A percentile compares a stretch with the other conserved stretches of the same genome.
phyloP scores from a whole-genome alignment of 352 stramenopile species.

The Phytophthora citrophthora region DNA sequence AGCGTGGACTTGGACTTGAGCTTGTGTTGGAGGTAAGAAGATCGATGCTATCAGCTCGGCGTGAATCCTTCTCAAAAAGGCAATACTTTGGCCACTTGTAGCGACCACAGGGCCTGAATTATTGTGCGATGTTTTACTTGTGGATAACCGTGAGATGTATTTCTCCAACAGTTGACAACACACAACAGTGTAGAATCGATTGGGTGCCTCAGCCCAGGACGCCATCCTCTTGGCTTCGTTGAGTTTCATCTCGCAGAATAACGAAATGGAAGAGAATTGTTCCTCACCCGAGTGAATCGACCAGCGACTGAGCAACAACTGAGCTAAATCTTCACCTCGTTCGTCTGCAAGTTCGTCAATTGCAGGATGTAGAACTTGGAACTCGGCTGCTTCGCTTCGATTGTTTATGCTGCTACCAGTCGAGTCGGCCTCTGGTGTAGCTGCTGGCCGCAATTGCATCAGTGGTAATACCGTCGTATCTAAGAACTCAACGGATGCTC shows the following conservation, averaged over 20 bases:
- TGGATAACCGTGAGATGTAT: slow-evolving; percentile 48
- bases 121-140: slow-evolving; percentile 14
- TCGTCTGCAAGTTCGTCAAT: slow-evolving; percentile 61
- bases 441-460: slow-evolving; percentile 40
- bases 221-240: slow-evolving; percentile 80
- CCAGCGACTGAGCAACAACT: slow-evolving; percentile 72
- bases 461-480: slow-evolving; percentile 43
- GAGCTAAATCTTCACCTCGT: slow-evolving; percentile 57
- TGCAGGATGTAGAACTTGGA: slow-evolving; percentile 62
- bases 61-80: slow-evolving; percentile 61
- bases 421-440: neutral
- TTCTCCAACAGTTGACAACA: slow-evolving; percentile 75
- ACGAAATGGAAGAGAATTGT: slow-evolving; percentile 63
- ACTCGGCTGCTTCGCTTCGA: slow-evolving; percentile 37
- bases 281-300: slow-evolving; percentile 62
- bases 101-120: slow-evolving; percentile 6
- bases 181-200: slow-evolving; percentile 76
- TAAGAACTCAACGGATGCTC: slow-evolving; percentile 38
- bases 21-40: slow-evolving; percentile 45
- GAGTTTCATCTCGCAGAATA: slow-evolving; percentile 85
- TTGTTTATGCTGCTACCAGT: slow-evolving; percentile 16
- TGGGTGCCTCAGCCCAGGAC: slow-evolving; percentile 72
- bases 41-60: slow-evolving; percentile 58
- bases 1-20: slow-evolving; percentile 23
- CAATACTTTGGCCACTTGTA: slow-evolving; percentile 43